Evolutionary conservation across 441 rosid species (phyloP).

Genomic region (Monsonia emarginata): DNA sequence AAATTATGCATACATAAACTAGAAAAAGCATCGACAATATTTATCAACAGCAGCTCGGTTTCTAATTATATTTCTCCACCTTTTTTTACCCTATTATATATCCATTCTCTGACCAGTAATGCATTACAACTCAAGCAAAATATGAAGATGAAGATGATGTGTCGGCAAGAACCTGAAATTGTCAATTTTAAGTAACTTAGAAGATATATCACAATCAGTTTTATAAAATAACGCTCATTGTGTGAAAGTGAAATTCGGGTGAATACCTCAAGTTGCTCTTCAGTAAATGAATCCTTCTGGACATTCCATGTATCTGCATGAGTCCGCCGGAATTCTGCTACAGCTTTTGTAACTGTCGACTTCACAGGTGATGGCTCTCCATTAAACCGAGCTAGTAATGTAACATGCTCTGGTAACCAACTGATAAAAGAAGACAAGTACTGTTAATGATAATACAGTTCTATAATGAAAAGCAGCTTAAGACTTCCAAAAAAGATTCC

Average conservation of each 20-base stretch:
- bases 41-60: conserved; percentile 16
- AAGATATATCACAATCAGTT: not conserved
- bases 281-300: conserved; percentile 82
- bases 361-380: conserved; percentile 84
- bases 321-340: conserved; percentile 92
- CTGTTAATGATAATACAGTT: not conserved
- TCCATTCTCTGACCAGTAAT: conserved; percentile 10
- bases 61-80: conserved; percentile 20
- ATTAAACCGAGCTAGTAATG: conserved; percentile 73
- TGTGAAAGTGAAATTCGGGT: not conserved
- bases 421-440: conserved; percentile 24
- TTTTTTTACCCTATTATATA: conserved; percentile 17
- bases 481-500: not conserved
- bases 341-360: conserved; percentile 89
- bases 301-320: conserved; percentile 97
- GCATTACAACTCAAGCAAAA: conserved; percentile 53
- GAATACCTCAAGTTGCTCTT: conserved; percentile 92
- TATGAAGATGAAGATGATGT: conserved; percentile 90
- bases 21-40: conserved; percentile 14
- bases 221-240: not conserved
- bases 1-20: conserved; percentile 24
- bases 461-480: not conserved
- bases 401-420: conserved; percentile 91
- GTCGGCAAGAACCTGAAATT: conserved; percentile 83
- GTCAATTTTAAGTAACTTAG: conserved; percentile 5